Conservation (phyloP, 768 basidiomycete genomes). For the Macrolepiota fuliginosa region DNA sequence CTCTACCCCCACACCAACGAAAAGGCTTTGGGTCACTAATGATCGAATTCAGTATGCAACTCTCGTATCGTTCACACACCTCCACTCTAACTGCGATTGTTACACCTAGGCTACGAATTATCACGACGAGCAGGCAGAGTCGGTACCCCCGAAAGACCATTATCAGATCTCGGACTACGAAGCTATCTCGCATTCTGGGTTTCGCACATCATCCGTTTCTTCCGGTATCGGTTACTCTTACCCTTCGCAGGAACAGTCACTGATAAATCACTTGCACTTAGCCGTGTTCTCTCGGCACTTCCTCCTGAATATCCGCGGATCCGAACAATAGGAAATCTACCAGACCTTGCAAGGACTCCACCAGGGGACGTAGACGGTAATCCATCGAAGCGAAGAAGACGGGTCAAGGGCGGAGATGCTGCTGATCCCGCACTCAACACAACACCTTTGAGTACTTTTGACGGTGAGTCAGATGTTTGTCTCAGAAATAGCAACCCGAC, state of each 20-base stretch:
- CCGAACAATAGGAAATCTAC: slow-evolving; percentile 40
- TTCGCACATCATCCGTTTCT: slow-evolving; percentile 78
- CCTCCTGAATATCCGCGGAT: slow-evolving; percentile 50
- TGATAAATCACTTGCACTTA: slow-evolving; percentile 14
- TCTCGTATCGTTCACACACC: not conserved
- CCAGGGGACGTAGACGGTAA: slow-evolving; percentile 27
- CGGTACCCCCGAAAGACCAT: slow-evolving; percentile 92
- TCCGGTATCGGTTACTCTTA: slow-evolving; percentile 44
- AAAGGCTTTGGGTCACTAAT: slow-evolving; percentile 92
- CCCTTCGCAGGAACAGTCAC: not conserved
- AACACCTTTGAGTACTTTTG: slow-evolving; percentile 33
- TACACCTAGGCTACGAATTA: slow-evolving; percentile 79
- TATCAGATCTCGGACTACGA: slow-evolving; percentile 89
- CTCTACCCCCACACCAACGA: slow-evolving; percentile 89
- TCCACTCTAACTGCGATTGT: not conserved
- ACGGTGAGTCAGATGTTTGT: slow-evolving; percentile 30
- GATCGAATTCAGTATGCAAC: slow-evolving; percentile 91
- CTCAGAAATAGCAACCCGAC: not conserved
- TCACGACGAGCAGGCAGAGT: slow-evolving; percentile 76
- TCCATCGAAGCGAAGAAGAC: slow-evolving; percentile 38
- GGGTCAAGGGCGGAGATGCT: slow-evolving; percentile 69
- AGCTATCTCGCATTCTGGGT: slow-evolving; percentile 92
- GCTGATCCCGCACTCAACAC: slow-evolving; percentile 31
- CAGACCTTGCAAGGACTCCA: slow-evolving; percentile 35
- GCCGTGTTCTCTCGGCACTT: slow-evolving; percentile 59